Percentiles rank a stretch among this genome's conserved stretches.
Evolutionary conservation across 176 grass and related monocot genomes (phyloP).

Genomic region (Chrysopogon serrulatus): DNA sequence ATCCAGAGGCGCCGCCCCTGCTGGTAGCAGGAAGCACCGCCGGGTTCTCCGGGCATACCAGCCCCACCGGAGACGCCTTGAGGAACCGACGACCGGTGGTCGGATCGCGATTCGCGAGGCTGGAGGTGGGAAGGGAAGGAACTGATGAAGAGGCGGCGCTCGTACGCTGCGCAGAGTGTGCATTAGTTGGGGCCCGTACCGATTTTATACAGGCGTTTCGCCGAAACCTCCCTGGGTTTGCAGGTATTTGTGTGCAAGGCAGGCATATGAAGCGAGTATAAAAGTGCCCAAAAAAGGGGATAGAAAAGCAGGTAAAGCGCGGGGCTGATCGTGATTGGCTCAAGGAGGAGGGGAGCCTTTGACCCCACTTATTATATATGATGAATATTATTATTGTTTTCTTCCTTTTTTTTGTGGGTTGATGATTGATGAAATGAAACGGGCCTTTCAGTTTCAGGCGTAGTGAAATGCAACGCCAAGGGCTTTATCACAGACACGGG

Average conservation of each 20-base stretch:
- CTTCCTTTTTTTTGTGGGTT: not conserved
- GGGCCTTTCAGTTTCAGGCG: not conserved
- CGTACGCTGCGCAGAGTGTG: slow-evolving; percentile 2
- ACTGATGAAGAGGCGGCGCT: not conserved
- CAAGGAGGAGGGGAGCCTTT: slow-evolving; percentile 8
- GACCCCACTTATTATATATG: slow-evolving; percentile 14
- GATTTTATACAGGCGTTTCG: slow-evolving; percentile 15
- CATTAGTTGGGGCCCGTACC: not conserved
- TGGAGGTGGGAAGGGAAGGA: not conserved
- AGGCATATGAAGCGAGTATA: not conserved
- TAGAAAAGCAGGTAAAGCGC: not conserved
- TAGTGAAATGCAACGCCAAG: not conserved
- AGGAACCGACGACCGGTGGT: not conserved
- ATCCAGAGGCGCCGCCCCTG: not conserved
- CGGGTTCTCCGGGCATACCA: not conserved
- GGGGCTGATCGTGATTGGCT: slow-evolving; percentile 24
- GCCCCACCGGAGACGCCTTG: not conserved
- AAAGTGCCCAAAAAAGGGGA: slow-evolving; percentile 2
- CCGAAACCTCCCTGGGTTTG: not conserved
- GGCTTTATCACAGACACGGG: not conserved
- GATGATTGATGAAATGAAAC: not conserved
- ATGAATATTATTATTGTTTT: not conserved
- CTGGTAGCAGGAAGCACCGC: not conserved
- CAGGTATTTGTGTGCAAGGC: not conserved
- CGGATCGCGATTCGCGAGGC: slow-evolving; percentile 24